phyloP scores from a whole-genome alignment of 192 early-diverging fungal species.

The Backusella luteola region DNA sequence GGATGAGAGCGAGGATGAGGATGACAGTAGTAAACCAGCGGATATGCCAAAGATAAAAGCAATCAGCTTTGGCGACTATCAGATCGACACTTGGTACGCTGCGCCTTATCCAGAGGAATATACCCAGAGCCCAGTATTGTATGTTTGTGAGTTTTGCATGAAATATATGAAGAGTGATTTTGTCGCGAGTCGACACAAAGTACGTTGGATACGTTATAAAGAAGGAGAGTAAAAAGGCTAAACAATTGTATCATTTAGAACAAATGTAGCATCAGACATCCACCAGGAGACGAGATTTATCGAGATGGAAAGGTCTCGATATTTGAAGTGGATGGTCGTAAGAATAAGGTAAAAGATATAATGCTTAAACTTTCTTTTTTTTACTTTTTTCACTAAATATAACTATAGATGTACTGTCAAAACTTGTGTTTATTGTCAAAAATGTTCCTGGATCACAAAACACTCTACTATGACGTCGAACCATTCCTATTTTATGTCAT shows the following conservation, averaged over 20 bases:
- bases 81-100: constrained; percentile 92
- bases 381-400: background rate
- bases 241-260: constrained; percentile 20
- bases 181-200: constrained; percentile 76
- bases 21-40: no score
- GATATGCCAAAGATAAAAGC: constrained; percentile 46
- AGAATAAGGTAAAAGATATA: constrained; percentile 73
- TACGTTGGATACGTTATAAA: constrained; percentile 15
- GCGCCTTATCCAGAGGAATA: constrained; percentile 98
- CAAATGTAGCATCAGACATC: constrained; percentile 78
- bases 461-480: constrained; percentile 96
- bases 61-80: constrained; percentile 79
- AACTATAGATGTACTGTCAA: constrained; percentile 84
- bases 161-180: constrained; percentile 96
- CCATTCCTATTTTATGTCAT: constrained; percentile 97
- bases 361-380: background rate
- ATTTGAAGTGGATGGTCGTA: constrained; percentile 96
- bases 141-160: constrained; percentile 96
- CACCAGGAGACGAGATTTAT: constrained; percentile 98
- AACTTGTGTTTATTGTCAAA: constrained; percentile 95
- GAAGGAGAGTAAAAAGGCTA: background rate
- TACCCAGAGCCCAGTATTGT: constrained; percentile 71
- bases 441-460: constrained; percentile 97
- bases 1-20: no score
- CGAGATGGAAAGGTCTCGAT: constrained; percentile 83